These are phyloP conservation scores for Dendrocalamus latiflorus DNA, from an alignment of 202 grass and related monocot genomes.

Conservation along the genomic window DNA sequence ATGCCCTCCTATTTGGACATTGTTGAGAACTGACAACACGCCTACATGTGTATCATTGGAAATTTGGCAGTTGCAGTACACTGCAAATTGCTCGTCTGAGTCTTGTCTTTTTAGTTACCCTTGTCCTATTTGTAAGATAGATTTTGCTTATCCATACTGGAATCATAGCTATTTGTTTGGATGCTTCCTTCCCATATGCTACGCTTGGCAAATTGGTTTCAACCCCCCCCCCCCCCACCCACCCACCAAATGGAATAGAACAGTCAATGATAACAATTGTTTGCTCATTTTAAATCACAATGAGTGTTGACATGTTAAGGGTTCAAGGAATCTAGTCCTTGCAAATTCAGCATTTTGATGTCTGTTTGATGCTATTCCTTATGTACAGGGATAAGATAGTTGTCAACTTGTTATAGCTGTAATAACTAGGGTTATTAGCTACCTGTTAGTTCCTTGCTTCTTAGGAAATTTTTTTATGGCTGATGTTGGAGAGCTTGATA, in stretches of 20 bases:
- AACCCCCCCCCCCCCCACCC: too few species aligned
- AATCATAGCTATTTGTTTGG: not conserved
- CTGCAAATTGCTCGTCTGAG: too few species aligned
- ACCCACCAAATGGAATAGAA: too few species aligned
- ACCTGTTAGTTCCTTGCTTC: constrained; percentile 3
- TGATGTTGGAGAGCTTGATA: not conserved
- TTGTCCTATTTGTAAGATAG: not conserved
- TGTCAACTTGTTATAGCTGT: not conserved
- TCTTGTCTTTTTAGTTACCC: not conserved
- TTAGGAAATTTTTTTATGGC: not conserved
- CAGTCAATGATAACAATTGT: too few species aligned
- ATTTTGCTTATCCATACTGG: not conserved
- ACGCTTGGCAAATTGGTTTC: too few species aligned
- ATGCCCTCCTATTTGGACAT: not conserved
- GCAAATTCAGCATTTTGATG: not conserved
- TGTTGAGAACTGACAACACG: not conserved
- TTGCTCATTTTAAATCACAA: too few species aligned
- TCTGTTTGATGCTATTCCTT: not conserved
- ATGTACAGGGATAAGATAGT: not conserved
- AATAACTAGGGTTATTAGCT: not conserved
- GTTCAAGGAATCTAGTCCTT: not conserved
- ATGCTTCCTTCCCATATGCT: too few species aligned
- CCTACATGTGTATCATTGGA: not conserved
- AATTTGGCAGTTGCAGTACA: not conserved
- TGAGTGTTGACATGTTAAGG: too few species aligned